A percentile compares a stretch with the other conserved stretches of the same genome.
These are phyloP conservation scores for Phyllosticta ampelicida DNA, from an alignment of 2,329 filamentous ascomycete species.

Conservation along the genomic window DNA sequence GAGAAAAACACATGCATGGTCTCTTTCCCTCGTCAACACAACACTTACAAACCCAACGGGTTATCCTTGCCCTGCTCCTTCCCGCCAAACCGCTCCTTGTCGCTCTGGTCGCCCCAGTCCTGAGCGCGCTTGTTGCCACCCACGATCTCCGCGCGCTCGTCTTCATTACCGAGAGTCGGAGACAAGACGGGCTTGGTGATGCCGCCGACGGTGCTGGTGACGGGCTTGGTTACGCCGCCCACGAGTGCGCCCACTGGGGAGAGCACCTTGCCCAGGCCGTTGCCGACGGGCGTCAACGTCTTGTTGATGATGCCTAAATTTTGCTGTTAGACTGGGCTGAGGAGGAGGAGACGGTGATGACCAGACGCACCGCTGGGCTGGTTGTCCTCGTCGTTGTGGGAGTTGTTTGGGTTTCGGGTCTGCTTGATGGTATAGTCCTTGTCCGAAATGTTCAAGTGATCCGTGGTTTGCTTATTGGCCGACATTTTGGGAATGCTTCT, in stretches of 20 bases:
- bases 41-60: conserved; percentile 27
- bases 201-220: conserved; percentile 27
- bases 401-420: conserved; percentile 3
- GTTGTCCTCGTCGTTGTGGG: conserved; percentile 4
- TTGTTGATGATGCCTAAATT: conserved; percentile 12
- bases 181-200: conserved; percentile 26
- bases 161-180: conserved; percentile 24
- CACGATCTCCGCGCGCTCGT: conserved; percentile 26
- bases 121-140: conserved; percentile 28
- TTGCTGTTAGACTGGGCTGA: neutral
- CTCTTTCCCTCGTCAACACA: neutral
- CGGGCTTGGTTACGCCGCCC: conserved; percentile 27
- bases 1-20: too few relatives aligned
- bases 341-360: neutral
- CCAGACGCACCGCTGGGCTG: conserved; percentile 4
- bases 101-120: conserved; percentile 12
- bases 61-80: conserved; percentile 31
- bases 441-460: too few relatives aligned
- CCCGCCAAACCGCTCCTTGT: conserved; percentile 28
- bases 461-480: neutral
- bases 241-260: conserved; percentile 29
- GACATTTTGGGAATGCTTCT: neutral
- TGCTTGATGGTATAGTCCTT: neutral
- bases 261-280: conserved; percentile 27
- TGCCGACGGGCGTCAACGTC: conserved; percentile 18